These are phyloP conservation scores for Penicillium occitanis DNA, from an alignment of 2,329 filamentous ascomycete species.

Conservation along the genomic window DNA sequence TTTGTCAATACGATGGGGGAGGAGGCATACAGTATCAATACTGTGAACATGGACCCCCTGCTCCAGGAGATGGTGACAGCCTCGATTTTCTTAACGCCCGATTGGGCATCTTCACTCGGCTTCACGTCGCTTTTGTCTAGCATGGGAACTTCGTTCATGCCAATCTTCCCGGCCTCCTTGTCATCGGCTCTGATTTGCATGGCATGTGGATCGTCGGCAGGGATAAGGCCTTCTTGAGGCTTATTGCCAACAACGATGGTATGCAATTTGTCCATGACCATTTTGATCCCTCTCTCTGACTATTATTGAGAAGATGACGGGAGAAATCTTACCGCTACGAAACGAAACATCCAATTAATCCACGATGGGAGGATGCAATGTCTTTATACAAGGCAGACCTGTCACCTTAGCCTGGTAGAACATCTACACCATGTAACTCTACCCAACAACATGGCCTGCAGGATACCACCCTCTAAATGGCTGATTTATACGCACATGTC, in stretches of 20 bases:
- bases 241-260: conserved; percentile 4
- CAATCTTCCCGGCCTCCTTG: neutral
- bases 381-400: neutral
- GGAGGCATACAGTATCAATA: conserved; percentile 47
- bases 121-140: neutral
- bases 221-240: neutral
- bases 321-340: neutral
- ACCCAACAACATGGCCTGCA: neutral
- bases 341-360: neutral
- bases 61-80: conserved; percentile 36
- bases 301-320: neutral
- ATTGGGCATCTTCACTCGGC: conserved; percentile 18
- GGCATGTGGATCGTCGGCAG: neutral
- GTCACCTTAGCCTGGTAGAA: neutral
- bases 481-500: neutral
- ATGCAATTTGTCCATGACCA: neutral
- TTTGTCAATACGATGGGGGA: no score
- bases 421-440: neutral
- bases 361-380: neutral
- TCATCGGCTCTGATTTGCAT: neutral
- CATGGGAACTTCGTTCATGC: neutral
- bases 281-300: neutral
- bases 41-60: conserved; percentile 38
- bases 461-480: neutral
- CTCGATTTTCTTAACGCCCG: conserved; percentile 28